Evolutionary conservation across 148 eudicot genomes (phyloP).

Genomic region (Agrostemma githago): DNA sequence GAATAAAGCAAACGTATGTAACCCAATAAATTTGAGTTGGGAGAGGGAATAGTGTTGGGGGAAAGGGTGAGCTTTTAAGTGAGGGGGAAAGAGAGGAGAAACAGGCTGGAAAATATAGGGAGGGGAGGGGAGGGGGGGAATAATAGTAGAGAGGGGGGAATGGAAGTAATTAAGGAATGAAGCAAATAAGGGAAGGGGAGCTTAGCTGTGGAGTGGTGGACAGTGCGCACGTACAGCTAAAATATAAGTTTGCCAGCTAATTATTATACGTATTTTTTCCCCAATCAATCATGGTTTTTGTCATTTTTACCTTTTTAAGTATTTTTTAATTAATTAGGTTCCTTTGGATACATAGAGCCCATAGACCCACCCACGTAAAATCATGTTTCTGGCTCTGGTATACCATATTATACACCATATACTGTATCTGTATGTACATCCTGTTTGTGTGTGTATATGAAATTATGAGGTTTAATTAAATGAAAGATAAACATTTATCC

Average conservation of each 20-base stretch:
- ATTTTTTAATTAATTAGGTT: too few relatives aligned
- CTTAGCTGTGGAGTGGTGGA: constrained; percentile 23
- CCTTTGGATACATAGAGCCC: not conserved
- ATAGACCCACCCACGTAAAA: not conserved
- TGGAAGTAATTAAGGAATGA: not conserved
- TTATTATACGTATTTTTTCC: constrained; percentile 10
- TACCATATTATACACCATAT: not conserved
- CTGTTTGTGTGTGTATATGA: not conserved
- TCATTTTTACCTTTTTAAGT: not conserved
- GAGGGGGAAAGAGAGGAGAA: not conserved
- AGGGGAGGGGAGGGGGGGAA: not conserved
- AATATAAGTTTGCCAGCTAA: constrained; percentile 25
- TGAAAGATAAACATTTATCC: not conserved
- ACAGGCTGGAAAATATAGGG: constrained; percentile 23
- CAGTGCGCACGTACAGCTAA: constrained; percentile 37
- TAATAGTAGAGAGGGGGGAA: not conserved
- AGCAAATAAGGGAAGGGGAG: not conserved
- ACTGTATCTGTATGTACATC: not conserved
- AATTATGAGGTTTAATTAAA: too few relatives aligned
- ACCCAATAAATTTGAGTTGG: too few relatives aligned
- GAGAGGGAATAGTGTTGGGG: too few relatives aligned
- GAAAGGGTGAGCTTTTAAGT: not conserved
- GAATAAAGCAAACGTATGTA: too few relatives aligned
- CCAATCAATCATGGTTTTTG: constrained; percentile 12
- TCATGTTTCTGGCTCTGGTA: not conserved